Evolutionary conservation across 2,329 filamentous ascomycete genomes (phyloP).

Genomic region (Diaporthe nobilis): DNA sequence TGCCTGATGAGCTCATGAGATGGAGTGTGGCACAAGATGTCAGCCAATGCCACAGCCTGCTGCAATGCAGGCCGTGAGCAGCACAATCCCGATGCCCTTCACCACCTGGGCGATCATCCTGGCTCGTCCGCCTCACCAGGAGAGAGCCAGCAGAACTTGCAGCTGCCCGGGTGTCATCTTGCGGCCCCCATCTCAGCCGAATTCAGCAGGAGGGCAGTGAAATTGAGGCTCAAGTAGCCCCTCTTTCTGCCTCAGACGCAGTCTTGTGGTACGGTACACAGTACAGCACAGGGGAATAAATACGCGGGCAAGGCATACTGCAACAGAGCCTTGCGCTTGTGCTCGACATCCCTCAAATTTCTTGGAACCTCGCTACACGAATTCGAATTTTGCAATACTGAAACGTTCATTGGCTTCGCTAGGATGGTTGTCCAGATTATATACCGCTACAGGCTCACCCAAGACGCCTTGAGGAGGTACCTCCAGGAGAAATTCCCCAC

Average conservation of each 20-base stretch:
- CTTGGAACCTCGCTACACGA: not conserved
- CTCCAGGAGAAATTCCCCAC: not conserved
- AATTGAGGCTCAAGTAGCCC: constrained; percentile 10
- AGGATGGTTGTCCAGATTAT: not conserved
- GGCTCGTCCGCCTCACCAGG: not conserved
- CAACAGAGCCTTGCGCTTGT: not conserved
- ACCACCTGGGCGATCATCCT: not conserved
- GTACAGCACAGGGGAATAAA: not conserved
- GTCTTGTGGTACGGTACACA: not conserved
- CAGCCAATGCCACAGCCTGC: constrained; percentile 7
- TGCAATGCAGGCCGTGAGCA: not conserved
- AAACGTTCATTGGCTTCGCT: not conserved
- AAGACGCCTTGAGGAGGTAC: constrained; percentile 1
- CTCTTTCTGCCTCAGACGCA: not conserved
- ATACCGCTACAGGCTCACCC: constrained; percentile 24
- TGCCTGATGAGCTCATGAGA: not conserved
- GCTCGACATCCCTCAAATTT: not conserved
- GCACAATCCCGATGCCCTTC: not conserved
- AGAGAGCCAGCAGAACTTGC: not conserved
- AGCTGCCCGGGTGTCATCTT: not conserved
- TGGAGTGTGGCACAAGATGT: not conserved
- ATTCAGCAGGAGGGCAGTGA: not conserved
- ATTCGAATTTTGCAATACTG: not conserved
- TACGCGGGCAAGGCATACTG: not conserved
- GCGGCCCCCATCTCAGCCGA: not conserved